Evolutionary conservation across 2,329 filamentous ascomycete genomes (phyloP), one percentile per base, ranked within the genome.

Genomic region (Beauveria caledonica): DNA sequence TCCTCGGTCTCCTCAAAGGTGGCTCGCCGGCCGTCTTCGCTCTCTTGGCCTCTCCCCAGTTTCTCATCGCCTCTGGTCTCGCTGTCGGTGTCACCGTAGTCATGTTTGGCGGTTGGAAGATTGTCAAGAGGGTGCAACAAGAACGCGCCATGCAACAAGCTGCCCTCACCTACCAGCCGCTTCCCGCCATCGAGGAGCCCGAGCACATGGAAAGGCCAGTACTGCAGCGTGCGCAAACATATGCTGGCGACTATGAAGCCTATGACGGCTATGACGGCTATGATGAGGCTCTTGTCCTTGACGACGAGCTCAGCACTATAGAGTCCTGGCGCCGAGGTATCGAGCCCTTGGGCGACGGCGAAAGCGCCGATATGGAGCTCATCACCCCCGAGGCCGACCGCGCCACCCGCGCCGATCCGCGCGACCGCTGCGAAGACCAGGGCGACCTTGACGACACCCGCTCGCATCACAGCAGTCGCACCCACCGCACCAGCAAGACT

Each of bases 101-200:
- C 68, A 92, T 94, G 72, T 90, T 99, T 62, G 94, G 94, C 58
- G 93, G 94, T 5, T 97, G 91, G 83, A 97, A 96, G 76, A 97
- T 99, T 72, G 86, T 99, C 75, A 95, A 97, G 80, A 87, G 86
- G 67, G 90, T 97, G 65, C 73, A 75, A 62, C 80, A 81, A 58
- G 70, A 69, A 21, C 71, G 72, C 58, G 65, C 66, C 1, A 67
- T 70, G 25, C 62, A 68, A 1, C 62, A 68, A 2, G 68, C 70
- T 50, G 71, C 72, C 8, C 63, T 69, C 33, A 65, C 68, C 1
- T 71, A 68, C 21, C 67, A 72, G 29, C 61, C 60, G 2, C 62
- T 62, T 1, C 44, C 19, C 27, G 45, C 33, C 9, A 60, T 65
- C 3, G 65, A 66, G 63, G 57, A 40, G 11, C 59, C 66, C 62